A percentile compares a stretch with the other conserved stretches of the same genome.
phyloP scores from a whole-genome alignment of 352 stramenopile genomes.

The Pseudoperonospora humuli region DNA sequence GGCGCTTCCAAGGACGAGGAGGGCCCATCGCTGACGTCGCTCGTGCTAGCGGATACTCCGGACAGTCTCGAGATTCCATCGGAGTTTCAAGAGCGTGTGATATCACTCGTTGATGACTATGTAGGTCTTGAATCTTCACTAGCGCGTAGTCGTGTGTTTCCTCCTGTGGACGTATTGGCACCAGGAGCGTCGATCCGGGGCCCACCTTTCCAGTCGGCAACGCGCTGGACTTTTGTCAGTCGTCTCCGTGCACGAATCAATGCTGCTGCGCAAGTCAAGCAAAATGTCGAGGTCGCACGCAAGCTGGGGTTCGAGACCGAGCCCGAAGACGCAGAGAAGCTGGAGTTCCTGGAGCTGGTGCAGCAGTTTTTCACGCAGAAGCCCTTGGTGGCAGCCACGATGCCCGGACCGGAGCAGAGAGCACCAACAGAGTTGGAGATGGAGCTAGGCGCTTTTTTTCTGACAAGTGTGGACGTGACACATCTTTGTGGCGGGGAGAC shows the following conservation, averaged over 20 bases:
- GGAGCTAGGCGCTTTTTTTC: slow-evolving; percentile 48
- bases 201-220: slow-evolving; percentile 66
- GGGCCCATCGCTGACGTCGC: slow-evolving; percentile 48
- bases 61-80: slow-evolving; percentile 41
- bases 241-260: slow-evolving; percentile 60
- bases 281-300: slow-evolving; percentile 47
- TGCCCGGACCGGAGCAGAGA: slow-evolving; percentile 10
- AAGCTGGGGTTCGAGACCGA: slow-evolving; percentile 73
- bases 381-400: slow-evolving; percentile 10
- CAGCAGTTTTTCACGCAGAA: slow-evolving; percentile 66
- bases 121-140: slow-evolving; percentile 44
- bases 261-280: slow-evolving; percentile 39
- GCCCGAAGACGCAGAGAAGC: slow-evolving; percentile 54
- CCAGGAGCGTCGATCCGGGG: slow-evolving; percentile 59
- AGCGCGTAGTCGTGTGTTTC: slow-evolving; percentile 47
- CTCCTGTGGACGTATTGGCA: slow-evolving; percentile 58
- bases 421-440: slow-evolving; percentile 27
- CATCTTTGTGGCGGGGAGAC: slow-evolving; percentile 26
- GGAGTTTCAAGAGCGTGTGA: slow-evolving; percentile 56
- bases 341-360: slow-evolving; percentile 66
- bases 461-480: slow-evolving; percentile 40
- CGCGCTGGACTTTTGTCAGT: slow-evolving; percentile 60
- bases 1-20: slow-evolving; percentile 23
- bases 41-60: slow-evolving; percentile 58
- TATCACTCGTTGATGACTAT: slow-evolving; percentile 68